Evolutionary conservation across 352 stramenopile genomes (phyloP), one percentile per base, ranked within the genome.

Genomic region (Pythium dissimile): DNA sequence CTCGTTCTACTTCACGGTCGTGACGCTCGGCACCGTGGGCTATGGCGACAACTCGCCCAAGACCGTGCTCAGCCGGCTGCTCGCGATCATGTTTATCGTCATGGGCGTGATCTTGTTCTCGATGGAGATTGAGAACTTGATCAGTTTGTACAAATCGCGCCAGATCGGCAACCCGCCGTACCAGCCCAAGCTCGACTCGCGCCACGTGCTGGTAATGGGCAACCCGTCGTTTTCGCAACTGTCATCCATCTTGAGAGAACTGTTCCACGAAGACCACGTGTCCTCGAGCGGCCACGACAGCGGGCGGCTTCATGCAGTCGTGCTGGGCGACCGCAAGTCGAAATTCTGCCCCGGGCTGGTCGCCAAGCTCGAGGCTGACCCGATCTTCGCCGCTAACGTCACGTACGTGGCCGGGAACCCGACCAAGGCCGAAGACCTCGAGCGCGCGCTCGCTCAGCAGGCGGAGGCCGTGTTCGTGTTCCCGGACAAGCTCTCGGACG

Each of bases 41-140:
- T 96, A 95, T 46, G 87, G 87, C 16, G 87, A 96, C 67, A 92
- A 94, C 38, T 46, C 81, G 1, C 85, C 87, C 23, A 80, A 91
- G 59, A 92, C 83, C 10, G 86, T 93, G 16, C 72, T 88, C n/a
- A 90, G 82, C 23, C 73, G 87, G 2, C 66, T 94, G 31, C 73
- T 95, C 27, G 82, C 77, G 11, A 94, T 96, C 66, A 85, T 92
- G 68, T 94, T 96, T 55, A 94, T 96, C 54, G 72, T 92, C 47
- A 88, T 92, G 65, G 84, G 84, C 35, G 76, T 96, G 43, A 84
- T 95, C 50, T 59, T 95, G 46, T 93, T 96, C 34, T 93, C 85
- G 0, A 89, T 91, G 72, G 84, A 96, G 67, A 93, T 93, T 34
- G 83, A 94, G 44, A 93, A 92, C 57, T 65, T 96, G 13, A 86